Percentiles rank a stretch among this genome's conserved stretches.
Conservation (phyloP, 83 land plant genomes). For the Isoetes engelmannii region DNA sequence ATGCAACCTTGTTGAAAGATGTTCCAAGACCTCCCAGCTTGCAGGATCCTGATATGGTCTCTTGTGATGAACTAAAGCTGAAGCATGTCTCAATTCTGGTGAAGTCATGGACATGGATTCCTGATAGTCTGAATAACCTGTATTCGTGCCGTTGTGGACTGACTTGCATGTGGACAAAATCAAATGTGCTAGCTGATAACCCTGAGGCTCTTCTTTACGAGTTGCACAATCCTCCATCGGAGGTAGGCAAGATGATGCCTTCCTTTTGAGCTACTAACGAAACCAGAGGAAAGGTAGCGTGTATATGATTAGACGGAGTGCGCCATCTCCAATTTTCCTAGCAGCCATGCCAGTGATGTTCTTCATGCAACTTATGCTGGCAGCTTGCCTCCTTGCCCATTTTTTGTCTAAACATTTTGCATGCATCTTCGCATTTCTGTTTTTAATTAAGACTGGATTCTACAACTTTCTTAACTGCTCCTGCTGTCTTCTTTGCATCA, state of each 20-base stretch:
- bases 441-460: too few relatives aligned
- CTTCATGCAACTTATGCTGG: slow-evolving; percentile 96
- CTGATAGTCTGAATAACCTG: slow-evolving; percentile 66
- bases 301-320: slow-evolving; percentile 59
- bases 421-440: too few relatives aligned
- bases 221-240: slow-evolving; percentile 48
- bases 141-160: slow-evolving; percentile 68
- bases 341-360: slow-evolving; percentile 78
- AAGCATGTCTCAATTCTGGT: slow-evolving; percentile 53
- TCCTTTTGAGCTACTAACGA: slow-evolving; percentile 60
- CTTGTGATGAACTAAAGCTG: slow-evolving; percentile 40
- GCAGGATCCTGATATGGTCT: slow-evolving; percentile 28
- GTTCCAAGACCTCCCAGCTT: slow-evolving; percentile 22
- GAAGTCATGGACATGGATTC: slow-evolving; percentile 88
- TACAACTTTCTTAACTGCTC: too few relatives aligned
- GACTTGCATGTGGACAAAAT: slow-evolving; percentile 79
- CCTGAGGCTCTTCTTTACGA: slow-evolving; percentile 76
- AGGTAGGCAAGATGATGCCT: slow-evolving; percentile 37
- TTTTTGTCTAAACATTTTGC: too few relatives aligned
- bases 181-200: slow-evolving; percentile 55
- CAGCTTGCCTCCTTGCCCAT: slow-evolving; percentile 16
- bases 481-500: too few relatives aligned
- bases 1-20: slow-evolving; percentile 1
- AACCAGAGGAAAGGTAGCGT: slow-evolving; percentile 67
- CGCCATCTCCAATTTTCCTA: slow-evolving; percentile 61